Percentiles rank a stretch among this genome's conserved stretches.
These are phyloP conservation scores for Tricholoma terreum DNA, from an alignment of 768 basidiomycete species.

Conservation along the genomic window DNA sequence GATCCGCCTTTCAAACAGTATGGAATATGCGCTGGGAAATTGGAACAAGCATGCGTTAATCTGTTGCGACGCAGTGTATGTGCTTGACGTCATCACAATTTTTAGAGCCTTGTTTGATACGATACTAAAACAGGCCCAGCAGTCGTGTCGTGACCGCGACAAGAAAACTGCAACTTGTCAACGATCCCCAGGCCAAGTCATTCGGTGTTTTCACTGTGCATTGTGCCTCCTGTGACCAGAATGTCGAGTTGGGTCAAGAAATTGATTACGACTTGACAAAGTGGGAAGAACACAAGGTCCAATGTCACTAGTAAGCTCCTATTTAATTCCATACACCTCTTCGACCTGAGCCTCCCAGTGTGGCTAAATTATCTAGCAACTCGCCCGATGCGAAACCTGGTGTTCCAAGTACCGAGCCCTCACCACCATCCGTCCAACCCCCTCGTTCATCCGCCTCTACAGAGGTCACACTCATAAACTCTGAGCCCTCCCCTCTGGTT, in stretches of 20 bases:
- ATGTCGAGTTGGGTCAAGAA: slow-evolving; percentile 43
- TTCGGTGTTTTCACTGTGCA: slow-evolving; percentile 45
- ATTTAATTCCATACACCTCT: not conserved
- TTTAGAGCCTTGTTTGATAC: not conserved
- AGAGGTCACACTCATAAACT: slow-evolving; percentile 33
- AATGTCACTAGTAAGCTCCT: slow-evolving; percentile 32
- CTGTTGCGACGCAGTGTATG: slow-evolving; percentile 44
- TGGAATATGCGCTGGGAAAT: slow-evolving; percentile 42
- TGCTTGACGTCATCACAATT: slow-evolving; percentile 4
- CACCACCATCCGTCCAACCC: slow-evolving; percentile 16
- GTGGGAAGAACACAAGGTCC: slow-evolving; percentile 63
- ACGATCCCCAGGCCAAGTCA: slow-evolving; percentile 57
- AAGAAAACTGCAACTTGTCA: slow-evolving; percentile 58
- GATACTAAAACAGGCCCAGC: slow-evolving; percentile 40
- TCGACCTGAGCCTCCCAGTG: not conserved
- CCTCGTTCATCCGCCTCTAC: slow-evolving; percentile 31
- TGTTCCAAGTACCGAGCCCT: slow-evolving; percentile 6
- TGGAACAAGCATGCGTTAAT: slow-evolving; percentile 53
- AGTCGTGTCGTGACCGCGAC: slow-evolving; percentile 61
- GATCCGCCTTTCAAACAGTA: too few species aligned
- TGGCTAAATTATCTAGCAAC: slow-evolving; percentile 4
- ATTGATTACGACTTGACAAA: slow-evolving; percentile 56
- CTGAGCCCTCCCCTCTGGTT: slow-evolving; percentile 21
- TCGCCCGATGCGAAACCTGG: slow-evolving; percentile 3
- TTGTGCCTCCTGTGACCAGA: slow-evolving; percentile 50